These are phyloP conservation scores for Vanrija humicola DNA, from an alignment of 1,284 basidiomycete genomes.

Conservation along the genomic window DNA sequence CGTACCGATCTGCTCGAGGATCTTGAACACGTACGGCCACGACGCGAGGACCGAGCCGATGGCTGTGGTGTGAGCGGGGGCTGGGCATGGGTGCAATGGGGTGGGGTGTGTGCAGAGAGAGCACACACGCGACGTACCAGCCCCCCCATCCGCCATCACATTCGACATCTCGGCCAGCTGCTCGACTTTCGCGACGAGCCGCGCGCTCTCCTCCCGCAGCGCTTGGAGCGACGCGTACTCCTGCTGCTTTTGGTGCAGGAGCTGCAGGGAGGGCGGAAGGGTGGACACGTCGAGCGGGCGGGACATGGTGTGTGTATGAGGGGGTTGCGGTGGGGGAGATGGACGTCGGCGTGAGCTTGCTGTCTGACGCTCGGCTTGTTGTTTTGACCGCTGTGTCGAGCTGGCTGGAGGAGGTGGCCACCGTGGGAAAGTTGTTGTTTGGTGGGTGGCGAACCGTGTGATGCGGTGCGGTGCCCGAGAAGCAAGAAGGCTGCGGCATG, in stretches of 20 bases:
- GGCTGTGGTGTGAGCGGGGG: constrained; percentile 19
- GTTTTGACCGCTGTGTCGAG: neutral
- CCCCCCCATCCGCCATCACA: constrained; percentile 50
- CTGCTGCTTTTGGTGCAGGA: constrained; percentile 46
- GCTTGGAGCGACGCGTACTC: constrained; percentile 47
- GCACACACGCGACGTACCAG: constrained; percentile 30
- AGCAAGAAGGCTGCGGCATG: too few species aligned
- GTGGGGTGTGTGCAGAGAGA: too few species aligned
- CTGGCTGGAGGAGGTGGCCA: too few species aligned
- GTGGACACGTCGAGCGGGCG: neutral
- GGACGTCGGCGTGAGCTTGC: too few species aligned
- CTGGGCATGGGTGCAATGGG: too few species aligned
- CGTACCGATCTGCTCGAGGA: constrained; percentile 45
- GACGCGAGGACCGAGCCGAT: constrained; percentile 44
- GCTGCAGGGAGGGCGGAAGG: constrained; percentile 38
- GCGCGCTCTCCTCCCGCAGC: constrained; percentile 37
- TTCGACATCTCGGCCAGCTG: constrained; percentile 45
- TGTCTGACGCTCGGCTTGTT: neutral
- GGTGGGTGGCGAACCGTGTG: neutral
- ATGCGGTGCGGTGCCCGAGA: too few species aligned
- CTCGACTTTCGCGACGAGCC: constrained; percentile 39
- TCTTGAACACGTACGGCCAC: constrained; percentile 48
- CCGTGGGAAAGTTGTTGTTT: neutral
- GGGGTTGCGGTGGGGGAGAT: too few species aligned
- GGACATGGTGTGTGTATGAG: neutral